Evolutionary conservation across 192 early-diverging fungal genomes (phyloP).

Genomic region (Podila horticola): DNA sequence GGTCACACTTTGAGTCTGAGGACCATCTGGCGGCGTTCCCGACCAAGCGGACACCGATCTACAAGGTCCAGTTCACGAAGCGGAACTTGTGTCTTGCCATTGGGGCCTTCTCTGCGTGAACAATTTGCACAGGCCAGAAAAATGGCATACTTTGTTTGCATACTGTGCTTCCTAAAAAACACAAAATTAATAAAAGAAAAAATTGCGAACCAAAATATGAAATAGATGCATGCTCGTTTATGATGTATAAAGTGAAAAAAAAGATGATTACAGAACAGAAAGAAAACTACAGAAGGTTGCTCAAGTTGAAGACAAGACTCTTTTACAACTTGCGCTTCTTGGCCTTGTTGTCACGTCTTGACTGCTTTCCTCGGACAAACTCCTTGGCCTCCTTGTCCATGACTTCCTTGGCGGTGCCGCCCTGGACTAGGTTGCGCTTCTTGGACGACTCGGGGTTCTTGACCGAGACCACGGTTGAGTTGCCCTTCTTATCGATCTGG

Average conservation of each 20-base stretch:
- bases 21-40: conserved; percentile 80
- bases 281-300: not conserved
- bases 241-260: not conserved
- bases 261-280: not conserved
- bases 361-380: conserved; percentile 34
- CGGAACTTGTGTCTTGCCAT: conserved; percentile 87
- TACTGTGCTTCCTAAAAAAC: not conserved
- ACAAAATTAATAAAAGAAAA: not conserved
- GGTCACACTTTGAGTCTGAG: conserved; percentile 50
- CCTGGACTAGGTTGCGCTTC: conserved; percentile 54
- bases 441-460: conserved; percentile 72
- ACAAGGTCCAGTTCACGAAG: conserved; percentile 83
- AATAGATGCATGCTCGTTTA: too few species aligned
- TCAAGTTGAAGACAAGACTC: not conserved
- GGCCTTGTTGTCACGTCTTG: conserved; percentile 40
- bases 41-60: conserved; percentile 94
- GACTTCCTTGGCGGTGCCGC: conserved; percentile 59
- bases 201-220: not conserved
- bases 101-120: conserved; percentile 72
- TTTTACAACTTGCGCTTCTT: conserved; percentile 48
- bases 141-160: not conserved
- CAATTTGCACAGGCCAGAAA: not conserved
- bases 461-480: conserved; percentile 76
- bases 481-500: conserved; percentile 69
- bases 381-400: conserved; percentile 59